phyloP scores from a whole-genome alignment of 176 grass and related monocot species.

The Echinochloa phyllopogon region DNA sequence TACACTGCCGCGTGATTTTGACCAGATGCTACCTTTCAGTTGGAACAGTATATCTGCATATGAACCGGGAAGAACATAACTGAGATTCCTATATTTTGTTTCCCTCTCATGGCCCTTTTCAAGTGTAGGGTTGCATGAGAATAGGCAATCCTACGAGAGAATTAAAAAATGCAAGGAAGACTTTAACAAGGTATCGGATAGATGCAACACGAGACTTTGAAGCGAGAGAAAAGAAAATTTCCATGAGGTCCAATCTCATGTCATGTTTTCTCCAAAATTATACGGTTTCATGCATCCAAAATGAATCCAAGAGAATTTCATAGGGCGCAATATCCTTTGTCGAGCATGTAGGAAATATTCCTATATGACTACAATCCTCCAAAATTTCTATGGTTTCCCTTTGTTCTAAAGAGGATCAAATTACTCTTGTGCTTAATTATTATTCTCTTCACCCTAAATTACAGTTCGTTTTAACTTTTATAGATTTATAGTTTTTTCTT shows the following conservation, averaged over 20 bases:
- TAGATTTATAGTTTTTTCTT: no score
- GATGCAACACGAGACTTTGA: neutral
- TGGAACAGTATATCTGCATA: neutral
- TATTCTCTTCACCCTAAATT: no score
- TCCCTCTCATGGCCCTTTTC: neutral
- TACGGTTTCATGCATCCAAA: neutral
- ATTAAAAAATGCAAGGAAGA: neutral
- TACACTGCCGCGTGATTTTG: slow-evolving; percentile 10
- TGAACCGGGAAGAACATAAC: neutral
- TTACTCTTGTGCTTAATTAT: neutral
- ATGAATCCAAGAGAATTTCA: neutral
- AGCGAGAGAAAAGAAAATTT: neutral
- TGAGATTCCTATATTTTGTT: neutral
- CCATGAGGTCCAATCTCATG: neutral
- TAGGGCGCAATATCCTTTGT: neutral
- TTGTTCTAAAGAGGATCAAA: neutral
- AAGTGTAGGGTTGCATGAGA: neutral
- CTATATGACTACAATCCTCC: neutral
- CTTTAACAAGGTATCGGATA: neutral
- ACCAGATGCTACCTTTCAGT: neutral
- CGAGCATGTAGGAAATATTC: neutral
- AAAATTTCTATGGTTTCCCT: neutral
- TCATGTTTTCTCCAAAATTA: neutral
- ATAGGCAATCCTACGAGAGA: neutral
- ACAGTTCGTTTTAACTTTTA: no score